Evolutionary conservation across 2,329 filamentous ascomycete species (phyloP), one percentile per base, ranked within the genome.

Genomic region (Rachicladosporium sp.): DNA sequence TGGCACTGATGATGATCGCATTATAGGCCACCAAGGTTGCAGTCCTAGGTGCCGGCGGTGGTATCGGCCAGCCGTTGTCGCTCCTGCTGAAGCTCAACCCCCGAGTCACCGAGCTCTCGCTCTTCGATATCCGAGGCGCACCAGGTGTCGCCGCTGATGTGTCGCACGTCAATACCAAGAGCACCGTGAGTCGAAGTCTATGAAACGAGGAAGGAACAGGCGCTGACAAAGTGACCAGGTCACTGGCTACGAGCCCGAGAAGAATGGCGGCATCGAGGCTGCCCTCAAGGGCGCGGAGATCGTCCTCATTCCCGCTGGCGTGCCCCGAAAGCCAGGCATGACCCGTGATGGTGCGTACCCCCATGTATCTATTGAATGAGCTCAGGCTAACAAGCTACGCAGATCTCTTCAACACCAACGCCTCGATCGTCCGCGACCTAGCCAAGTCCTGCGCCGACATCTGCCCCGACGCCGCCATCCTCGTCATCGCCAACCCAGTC

Each of bases 351-450:
- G 76, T n/a, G n/a, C n/a, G n/a, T n/a, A n/a, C n/a, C n/a, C n/a
- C n/a, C n/a, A n/a, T n/a, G n/a, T n/a, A n/a, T n/a, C n/a, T n/a
- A n/a, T n/a, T n/a, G n/a, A n/a, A n/a, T n/a, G n/a, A n/a, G n/a
- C n/a, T n/a, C n/a, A n/a, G n/a, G n/a, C 13, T 40, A 19, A 40
- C 37, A 31, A 36, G 4, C 11, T 19, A 15, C 13, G 33, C 33
- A 78, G 89, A 98, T 65, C 82, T 98, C 50, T 98, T 98, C 87
- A 96, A 96, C 80, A 98, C 89, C 76, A 98, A 98, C 69, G 91
- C 91, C 67, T 93, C 86, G 64, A 98, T 98, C 66, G 91, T 98
- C 65, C 88, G 89, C 62, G 91, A 96, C 69, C 80, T 98, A 52
- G 88, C 89, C 71, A 93, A 94, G 78, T 88, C 87, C 58, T 80